phyloP scores from a whole-genome alignment of 164 flowering plant species.

The Umbilicus rupestris region DNA sequence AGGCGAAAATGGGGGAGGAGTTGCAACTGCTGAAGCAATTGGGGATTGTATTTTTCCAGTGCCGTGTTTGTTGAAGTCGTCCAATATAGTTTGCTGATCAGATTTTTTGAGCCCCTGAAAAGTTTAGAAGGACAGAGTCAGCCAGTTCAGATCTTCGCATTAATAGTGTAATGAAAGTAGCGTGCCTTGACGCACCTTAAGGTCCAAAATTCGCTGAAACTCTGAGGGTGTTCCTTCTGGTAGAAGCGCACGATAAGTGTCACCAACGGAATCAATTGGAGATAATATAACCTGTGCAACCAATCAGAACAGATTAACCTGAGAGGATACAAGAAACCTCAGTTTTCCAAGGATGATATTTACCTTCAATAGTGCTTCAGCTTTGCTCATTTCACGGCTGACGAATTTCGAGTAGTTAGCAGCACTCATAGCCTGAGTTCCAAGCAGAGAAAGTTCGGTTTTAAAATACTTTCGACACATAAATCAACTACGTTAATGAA shows the following conservation, averaged over 20 bases:
- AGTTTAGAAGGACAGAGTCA: neutral
- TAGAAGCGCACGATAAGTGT: slow-evolving; percentile 84
- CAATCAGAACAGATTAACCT: slow-evolving; percentile 5
- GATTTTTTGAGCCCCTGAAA: slow-evolving; percentile 74
- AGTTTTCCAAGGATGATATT: slow-evolving; percentile 9
- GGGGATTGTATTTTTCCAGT: slow-evolving; percentile 58
- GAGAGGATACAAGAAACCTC: neutral
- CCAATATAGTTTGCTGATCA: slow-evolving; percentile 85
- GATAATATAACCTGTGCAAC: slow-evolving; percentile 74
- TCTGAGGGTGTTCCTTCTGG: slow-evolving; percentile 93
- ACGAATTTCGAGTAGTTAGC: slow-evolving; percentile 84
- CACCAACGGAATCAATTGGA: slow-evolving; percentile 87
- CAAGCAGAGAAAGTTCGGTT: neutral
- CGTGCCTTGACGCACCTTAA: slow-evolving; percentile 44
- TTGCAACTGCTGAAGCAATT: slow-evolving; percentile 20
- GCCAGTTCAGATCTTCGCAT: neutral
- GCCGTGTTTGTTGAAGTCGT: slow-evolving; percentile 81
- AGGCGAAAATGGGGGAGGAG: slow-evolving; percentile 24
- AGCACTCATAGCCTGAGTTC: slow-evolving; percentile 60
- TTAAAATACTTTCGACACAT: neutral
- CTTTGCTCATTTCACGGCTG: slow-evolving; percentile 98
- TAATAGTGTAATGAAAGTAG: neutral
- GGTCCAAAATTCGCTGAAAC: slow-evolving; percentile 91
- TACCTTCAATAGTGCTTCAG: slow-evolving; percentile 95
- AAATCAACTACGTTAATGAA: neutral